Percentiles rank a stretch among this genome's conserved stretches.
These are phyloP conservation scores for Neocallimastix lanati DNA, from an alignment of 192 early-diverging fungal species.

Conservation along the genomic window DNA sequence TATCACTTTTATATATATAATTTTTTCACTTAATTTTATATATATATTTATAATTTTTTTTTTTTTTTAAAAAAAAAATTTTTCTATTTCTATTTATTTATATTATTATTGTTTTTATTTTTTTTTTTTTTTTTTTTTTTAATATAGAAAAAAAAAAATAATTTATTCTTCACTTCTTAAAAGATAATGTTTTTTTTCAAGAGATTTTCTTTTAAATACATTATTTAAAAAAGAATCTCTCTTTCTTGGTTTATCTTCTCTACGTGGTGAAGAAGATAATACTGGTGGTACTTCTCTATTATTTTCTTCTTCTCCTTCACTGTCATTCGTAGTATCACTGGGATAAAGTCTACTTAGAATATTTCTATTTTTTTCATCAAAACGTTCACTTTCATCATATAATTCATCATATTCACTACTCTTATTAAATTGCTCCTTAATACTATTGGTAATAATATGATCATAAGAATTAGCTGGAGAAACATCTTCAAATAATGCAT, in stretches of 20 bases:
- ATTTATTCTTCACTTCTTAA: background rate
- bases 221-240: background rate
- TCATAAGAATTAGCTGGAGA: background rate
- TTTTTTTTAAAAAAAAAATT: no score
- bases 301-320: background rate
- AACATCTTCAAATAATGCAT: background rate
- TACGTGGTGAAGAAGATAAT: no score
- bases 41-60: no score
- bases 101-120: no score
- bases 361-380: background rate
- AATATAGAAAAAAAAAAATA: no score
- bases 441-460: background rate
- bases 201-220: background rate
- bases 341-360: background rate
- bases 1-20: no score
- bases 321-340: background rate
- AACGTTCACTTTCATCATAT: background rate
- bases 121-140: no score
- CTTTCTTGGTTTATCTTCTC: background rate
- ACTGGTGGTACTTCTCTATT: no score
- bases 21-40: no score
- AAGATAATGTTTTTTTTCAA: background rate
- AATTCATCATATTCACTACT: background rate
- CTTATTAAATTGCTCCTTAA: background rate
- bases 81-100: no score